A percentile compares a stretch with the other conserved stretches of the same genome.
Conservation (phyloP, 2,329 filamentous ascomycete species). For the Davidsoniella virescens region DNA sequence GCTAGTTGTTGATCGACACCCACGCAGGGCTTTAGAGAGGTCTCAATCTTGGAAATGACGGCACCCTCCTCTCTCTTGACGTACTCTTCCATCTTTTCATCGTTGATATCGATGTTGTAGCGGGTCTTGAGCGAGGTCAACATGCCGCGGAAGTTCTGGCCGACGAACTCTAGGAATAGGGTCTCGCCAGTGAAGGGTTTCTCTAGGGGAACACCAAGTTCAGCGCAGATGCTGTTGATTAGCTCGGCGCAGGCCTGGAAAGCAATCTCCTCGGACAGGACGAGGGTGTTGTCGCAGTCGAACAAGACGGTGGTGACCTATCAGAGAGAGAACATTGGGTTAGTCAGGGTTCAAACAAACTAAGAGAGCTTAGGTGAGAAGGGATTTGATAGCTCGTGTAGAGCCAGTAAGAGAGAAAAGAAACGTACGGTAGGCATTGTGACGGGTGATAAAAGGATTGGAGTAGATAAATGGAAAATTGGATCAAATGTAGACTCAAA, state of each 20-base stretch:
- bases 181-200: slow-evolving; percentile 61
- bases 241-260: slow-evolving; percentile 84
- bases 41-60: slow-evolving; percentile 65
- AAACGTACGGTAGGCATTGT: slow-evolving; percentile 12
- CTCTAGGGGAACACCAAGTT: slow-evolving; percentile 34
- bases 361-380: neutral
- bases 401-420: neutral
- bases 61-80: slow-evolving; percentile 65
- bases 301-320: slow-evolving; percentile 56
- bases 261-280: slow-evolving; percentile 76
- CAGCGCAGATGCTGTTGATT: slow-evolving; percentile 68
- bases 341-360: neutral
- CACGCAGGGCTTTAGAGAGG: slow-evolving; percentile 48
- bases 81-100: slow-evolving; percentile 55
- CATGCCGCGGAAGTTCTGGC: slow-evolving; percentile 92
- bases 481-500: neutral
- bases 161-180: slow-evolving; percentile 76
- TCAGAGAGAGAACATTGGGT: neutral
- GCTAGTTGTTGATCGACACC: slow-evolving; percentile 54
- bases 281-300: slow-evolving; percentile 82
- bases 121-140: slow-evolving; percentile 59
- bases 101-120: slow-evolving; percentile 53
- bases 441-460: neutral
- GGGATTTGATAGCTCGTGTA: neutral
- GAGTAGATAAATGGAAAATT: neutral